phyloP scores from a whole-genome alignment of 164 flowering plant genomes.

The Taxillus chinensis region DNA sequence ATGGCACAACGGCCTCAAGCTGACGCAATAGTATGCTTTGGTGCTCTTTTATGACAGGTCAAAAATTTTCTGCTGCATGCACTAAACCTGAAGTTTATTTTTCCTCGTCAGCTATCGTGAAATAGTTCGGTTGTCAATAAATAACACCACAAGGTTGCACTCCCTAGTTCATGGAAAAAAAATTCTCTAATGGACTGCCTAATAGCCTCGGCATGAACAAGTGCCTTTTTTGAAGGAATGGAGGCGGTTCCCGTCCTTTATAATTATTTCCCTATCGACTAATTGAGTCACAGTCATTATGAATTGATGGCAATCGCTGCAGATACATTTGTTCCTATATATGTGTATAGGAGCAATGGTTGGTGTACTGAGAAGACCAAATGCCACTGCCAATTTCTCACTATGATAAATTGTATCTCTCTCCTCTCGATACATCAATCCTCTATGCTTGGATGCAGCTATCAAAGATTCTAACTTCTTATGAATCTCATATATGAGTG shows the following conservation, averaged over 20 bases:
- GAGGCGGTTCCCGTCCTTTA: slow-evolving; percentile 41
- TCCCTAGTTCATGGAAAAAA: background rate
- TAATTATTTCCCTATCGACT: slow-evolving; percentile 25
- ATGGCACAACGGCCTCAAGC: too few species aligned
- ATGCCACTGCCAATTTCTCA: slow-evolving; percentile 44
- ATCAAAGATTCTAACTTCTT: slow-evolving; percentile 20
- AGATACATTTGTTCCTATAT: slow-evolving; percentile 32
- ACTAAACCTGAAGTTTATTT: too few species aligned
- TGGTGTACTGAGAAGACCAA: slow-evolving; percentile 33
- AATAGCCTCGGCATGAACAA: slow-evolving; percentile 37
- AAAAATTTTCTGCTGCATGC: too few species aligned
- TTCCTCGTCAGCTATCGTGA: too few species aligned
- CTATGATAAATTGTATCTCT: slow-evolving; percentile 25
- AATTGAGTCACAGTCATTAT: slow-evolving; percentile 19
- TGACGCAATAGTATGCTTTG: too few species aligned
- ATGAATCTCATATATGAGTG: slow-evolving; percentile 24
- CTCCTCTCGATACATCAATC: slow-evolving; percentile 13
- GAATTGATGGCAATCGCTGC: slow-evolving; percentile 39
- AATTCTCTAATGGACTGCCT: slow-evolving; percentile 11
- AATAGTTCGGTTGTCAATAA: too few species aligned
- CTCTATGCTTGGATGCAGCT: slow-evolving; percentile 12
- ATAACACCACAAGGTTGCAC: background rate
- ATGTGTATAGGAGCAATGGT: slow-evolving; percentile 30
- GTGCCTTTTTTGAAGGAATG: slow-evolving; percentile 35
- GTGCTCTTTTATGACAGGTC: too few species aligned